Base-by-base conservation (phyloP, 2,329 filamentous ascomycete species). In the Colletotrichum graminicola region DNA sequence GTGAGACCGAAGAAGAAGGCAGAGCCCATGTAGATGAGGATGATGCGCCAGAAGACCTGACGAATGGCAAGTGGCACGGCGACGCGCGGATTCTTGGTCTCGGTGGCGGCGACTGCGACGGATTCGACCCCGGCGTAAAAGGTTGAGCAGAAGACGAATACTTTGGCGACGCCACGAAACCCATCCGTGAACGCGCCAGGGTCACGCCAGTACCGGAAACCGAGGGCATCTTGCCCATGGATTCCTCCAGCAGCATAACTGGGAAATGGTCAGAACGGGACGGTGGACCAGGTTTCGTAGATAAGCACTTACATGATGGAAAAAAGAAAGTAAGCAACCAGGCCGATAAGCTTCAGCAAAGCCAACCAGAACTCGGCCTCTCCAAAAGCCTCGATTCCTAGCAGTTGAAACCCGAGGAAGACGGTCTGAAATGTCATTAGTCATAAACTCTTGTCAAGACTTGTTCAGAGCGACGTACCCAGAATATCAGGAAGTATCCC, bases 281-380 rank as follows among this genome's bases (percentile, higher is more conserved):
- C 4, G 0, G 32, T 14, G 3, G 4, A 12, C 21, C 18, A 2
- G 14, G 29, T 2, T 34, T 8, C 8, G 11, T 49, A 47, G 0
- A 26, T 32, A 5, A 47, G n/a, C 45, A 77, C 82, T 77, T 67
- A 84, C 80, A 94, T 83, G 70, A 94, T 92, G 61, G 91, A 88
- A 76, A 94, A 93, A 74, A 94, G 83, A 79, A 93, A 93, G 79
- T 92, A 93, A 1, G 91, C 91, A 1, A 92, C 82, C 1, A 94
- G 82, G 1, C 91, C 91, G 3, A 90, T 78, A 6, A 94, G 86
- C 77, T 95, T 95, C 77, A 94, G 81, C 21, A 92, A 85, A 0
- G 92, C 91, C 67, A 94, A 87, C 91, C 92, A 94, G 77, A 94
- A 94, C 77, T 95, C 93, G 12, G 92, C 89, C 77, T 95, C 93